phyloP scores from a whole-genome alignment of 139 green algal genomes.

The Micractinium conductrix region DNA sequence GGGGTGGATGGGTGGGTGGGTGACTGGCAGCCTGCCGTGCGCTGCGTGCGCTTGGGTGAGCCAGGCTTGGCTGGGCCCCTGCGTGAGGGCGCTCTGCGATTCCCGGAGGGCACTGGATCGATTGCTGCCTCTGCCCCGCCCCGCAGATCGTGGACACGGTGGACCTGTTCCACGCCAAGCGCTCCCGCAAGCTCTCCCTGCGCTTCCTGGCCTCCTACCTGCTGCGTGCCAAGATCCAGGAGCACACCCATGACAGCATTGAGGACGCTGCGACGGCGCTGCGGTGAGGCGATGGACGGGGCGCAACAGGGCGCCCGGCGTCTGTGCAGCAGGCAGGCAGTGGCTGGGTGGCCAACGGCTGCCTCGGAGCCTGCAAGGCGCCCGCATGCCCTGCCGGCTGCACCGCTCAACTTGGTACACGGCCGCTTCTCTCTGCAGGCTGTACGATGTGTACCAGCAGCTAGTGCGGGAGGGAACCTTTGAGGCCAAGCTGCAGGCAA shows the following conservation, averaged over 20 bases:
- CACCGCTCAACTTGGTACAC: not conserved
- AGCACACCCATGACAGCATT: slow-evolving; percentile 84
- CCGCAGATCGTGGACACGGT: slow-evolving; percentile 89
- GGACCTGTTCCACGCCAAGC: slow-evolving; percentile 90
- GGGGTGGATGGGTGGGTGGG: too few relatives aligned
- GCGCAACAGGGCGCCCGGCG: slow-evolving; percentile 15
- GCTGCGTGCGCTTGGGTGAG: too few relatives aligned
- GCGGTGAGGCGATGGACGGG: slow-evolving; percentile 61
- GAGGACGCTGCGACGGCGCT: slow-evolving; percentile 95
- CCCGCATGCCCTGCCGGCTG: not conserved
- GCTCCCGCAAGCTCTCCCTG: slow-evolving; percentile 89
- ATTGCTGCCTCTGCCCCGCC: not conserved
- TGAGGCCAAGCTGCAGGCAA: slow-evolving; percentile 76
- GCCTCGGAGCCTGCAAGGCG: too few relatives aligned
- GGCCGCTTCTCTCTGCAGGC: not conserved
- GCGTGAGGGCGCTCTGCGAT: too few relatives aligned
- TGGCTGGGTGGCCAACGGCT: too few relatives aligned
- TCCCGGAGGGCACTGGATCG: too few relatives aligned
- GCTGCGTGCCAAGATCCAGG: slow-evolving; percentile 84
- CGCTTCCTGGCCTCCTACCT: slow-evolving; percentile 93
- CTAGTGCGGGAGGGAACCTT: slow-evolving; percentile 67
- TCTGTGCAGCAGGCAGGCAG: too few relatives aligned
- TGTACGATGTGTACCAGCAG: slow-evolving; percentile 71
- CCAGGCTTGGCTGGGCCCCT: too few relatives aligned
- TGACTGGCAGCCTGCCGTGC: too few relatives aligned